Evolutionary conservation across 1,139 yeast genomes (phyloP).

Genomic region (Yarrowia galli): DNA sequence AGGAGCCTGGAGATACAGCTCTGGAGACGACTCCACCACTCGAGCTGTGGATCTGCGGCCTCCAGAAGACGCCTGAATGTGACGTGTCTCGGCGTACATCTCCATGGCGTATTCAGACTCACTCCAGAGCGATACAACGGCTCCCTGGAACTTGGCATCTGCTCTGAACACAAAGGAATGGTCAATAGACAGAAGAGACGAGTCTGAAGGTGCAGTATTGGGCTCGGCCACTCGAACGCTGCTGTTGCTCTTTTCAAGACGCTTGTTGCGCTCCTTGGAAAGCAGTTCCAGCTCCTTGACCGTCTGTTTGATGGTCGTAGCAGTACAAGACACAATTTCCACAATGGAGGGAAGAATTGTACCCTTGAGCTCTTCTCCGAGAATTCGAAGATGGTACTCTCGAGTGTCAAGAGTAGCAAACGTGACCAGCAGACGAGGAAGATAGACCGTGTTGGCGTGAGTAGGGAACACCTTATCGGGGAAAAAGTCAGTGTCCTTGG

Average conservation of each 20-base stretch:
- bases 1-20: conserved; percentile 77
- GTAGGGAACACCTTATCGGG: conserved; percentile 41
- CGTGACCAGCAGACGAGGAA: conserved; percentile 46
- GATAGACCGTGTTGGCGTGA: conserved; percentile 47
- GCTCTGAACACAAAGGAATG: conserved; percentile 33
- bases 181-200: conserved; percentile 16
- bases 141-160: conserved; percentile 36
- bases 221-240: not conserved
- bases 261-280: conserved; percentile 26
- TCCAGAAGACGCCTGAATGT: conserved; percentile 20
- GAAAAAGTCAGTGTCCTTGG: conserved; percentile 41
- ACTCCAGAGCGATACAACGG: conserved; percentile 35
- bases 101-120: conserved; percentile 37
- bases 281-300: conserved; percentile 26
- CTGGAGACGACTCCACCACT: conserved; percentile 52
- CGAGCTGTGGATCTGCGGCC: conserved; percentile 35
- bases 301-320: conserved; percentile 35
- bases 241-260: conserved; percentile 6
- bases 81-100: conserved; percentile 30
- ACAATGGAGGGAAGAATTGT: conserved; percentile 49
- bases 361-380: conserved; percentile 49
- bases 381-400: conserved; percentile 39
- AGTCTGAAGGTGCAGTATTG: not conserved
- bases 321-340: conserved; percentile 42
- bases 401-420: conserved; percentile 36